A percentile compares a stretch with the other conserved stretches of the same genome.
phyloP scores from a whole-genome alignment of 768 basidiomycete genomes.

The Pholiota microspora region DNA sequence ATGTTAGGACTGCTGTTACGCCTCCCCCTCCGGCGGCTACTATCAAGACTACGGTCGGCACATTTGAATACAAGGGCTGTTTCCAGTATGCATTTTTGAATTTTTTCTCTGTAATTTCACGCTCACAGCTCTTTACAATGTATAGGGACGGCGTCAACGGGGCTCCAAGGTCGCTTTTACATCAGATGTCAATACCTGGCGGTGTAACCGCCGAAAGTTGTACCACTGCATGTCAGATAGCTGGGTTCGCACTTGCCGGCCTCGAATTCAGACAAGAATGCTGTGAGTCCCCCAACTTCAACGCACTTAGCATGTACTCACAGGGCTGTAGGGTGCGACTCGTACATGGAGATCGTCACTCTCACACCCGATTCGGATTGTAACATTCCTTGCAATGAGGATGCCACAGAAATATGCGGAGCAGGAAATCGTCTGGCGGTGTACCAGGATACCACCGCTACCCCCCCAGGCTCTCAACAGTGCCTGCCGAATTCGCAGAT shows the following conservation, averaged over 20 bases:
- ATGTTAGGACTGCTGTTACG: conserved; percentile 1
- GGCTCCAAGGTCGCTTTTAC: conserved; percentile 4
- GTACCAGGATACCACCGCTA: conserved; percentile 12
- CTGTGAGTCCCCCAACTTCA: conserved; percentile 10
- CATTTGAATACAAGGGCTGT: conserved; percentile 14
- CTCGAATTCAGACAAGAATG: conserved; percentile 18
- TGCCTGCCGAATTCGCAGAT: conserved; percentile 10
- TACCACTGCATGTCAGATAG: conserved; percentile 12
- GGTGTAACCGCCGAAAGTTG: conserved; percentile 15
- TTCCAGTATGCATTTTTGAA: conserved; percentile 10
- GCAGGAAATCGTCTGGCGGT: conserved; percentile 18
- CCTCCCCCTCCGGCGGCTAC: conserved; percentile 5
- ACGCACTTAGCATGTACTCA: neutral
- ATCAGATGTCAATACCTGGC: conserved; percentile 5
- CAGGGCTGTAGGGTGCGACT: conserved; percentile 13
- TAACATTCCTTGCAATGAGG: conserved; percentile 9
- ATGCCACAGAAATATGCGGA: conserved; percentile 16
- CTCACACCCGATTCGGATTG: conserved; percentile 13
- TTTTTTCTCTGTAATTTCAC: neutral
- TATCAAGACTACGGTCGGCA: conserved; percentile 12
- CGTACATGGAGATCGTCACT: conserved; percentile 13
- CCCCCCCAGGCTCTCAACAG: conserved; percentile 3
- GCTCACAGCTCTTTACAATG: too few species aligned
- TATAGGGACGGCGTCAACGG: conserved; percentile 13
- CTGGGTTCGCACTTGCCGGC: conserved; percentile 15